These are phyloP conservation scores for Acacia crassicarpa DNA, from an alignment of 306 rosid species.

Conservation along the genomic window DNA sequence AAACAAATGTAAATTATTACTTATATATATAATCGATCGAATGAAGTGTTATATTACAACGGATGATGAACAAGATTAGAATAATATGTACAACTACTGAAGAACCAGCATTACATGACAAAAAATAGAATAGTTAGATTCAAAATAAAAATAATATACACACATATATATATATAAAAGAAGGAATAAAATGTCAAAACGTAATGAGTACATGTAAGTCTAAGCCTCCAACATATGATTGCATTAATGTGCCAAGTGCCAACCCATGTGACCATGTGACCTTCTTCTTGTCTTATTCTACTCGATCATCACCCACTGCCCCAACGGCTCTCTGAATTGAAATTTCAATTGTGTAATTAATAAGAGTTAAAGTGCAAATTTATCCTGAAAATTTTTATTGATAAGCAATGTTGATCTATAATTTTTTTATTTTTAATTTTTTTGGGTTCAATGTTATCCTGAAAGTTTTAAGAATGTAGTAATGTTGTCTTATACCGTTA, in stretches of 20 bases:
- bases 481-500: too few species aligned
- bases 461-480: too few species aligned
- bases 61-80: background rate
- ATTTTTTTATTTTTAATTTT: too few species aligned
- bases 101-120: background rate
- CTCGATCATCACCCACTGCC: background rate
- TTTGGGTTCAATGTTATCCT: too few species aligned
- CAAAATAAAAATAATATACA: background rate
- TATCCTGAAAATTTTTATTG: rapidly evolving
- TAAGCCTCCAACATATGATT: background rate
- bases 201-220: background rate
- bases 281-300: slow-evolving; percentile 27
- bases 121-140: background rate
- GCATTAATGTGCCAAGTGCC: slow-evolving; percentile 48
- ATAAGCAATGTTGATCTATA: rapidly evolving
- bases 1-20: too few species aligned
- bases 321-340: background rate
- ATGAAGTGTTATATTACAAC: background rate
- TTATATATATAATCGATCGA: too few species aligned
- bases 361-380: too few species aligned
- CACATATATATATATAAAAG: background rate
- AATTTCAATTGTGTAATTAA: background rate
- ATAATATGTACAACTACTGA: background rate
- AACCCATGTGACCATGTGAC: slow-evolving; percentile 61
- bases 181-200: background rate